Percentiles rank a stretch among this genome's conserved stretches.
Evolutionary conservation across 257 asterid species (phyloP).

Genomic region (Coffea eugenioides): DNA sequence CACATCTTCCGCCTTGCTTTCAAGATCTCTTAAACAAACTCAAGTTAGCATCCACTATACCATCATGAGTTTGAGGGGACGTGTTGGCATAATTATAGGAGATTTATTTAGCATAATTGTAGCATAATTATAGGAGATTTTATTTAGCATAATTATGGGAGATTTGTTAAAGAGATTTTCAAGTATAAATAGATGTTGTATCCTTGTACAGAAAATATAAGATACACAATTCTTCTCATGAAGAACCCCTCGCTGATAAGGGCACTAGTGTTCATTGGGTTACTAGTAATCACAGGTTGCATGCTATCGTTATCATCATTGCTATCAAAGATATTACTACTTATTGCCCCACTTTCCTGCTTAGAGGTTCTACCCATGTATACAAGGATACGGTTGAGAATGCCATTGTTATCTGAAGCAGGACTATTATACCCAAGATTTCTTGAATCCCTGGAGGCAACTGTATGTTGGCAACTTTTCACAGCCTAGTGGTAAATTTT

Average conservation of each 20-base stretch:
- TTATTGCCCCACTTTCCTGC: conserved; percentile 36
- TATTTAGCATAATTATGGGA: too few relatives aligned
- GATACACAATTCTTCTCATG: too few relatives aligned
- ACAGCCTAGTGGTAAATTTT: conserved; percentile 66
- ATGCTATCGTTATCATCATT: background rate
- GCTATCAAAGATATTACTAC: background rate
- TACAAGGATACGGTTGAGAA: conserved; percentile 62
- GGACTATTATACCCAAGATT: background rate
- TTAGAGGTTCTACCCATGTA: conserved; percentile 77
- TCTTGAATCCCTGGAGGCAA: conserved; percentile 24
- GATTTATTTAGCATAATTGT: too few relatives aligned
- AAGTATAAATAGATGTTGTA: too few relatives aligned
- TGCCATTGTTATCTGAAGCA: conserved; percentile 49
- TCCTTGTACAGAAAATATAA: too few relatives aligned
- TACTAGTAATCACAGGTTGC: conserved; percentile 6
- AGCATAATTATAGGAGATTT: too few relatives aligned
- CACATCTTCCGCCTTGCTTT: too few relatives aligned
- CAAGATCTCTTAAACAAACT: too few relatives aligned
- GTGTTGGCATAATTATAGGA: too few relatives aligned
- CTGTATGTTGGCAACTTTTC: conserved; percentile 40
- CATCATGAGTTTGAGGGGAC: too few relatives aligned
- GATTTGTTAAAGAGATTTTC: too few relatives aligned
- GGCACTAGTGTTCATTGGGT: conserved; percentile 1
- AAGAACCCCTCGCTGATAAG: background rate
- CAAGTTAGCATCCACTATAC: too few relatives aligned